A percentile compares a stretch with the other conserved stretches of the same genome.
Evolutionary conservation across 495 filamentous ascomycete genomes (phyloP).

Genomic region (Trichocladium antarcticum): DNA sequence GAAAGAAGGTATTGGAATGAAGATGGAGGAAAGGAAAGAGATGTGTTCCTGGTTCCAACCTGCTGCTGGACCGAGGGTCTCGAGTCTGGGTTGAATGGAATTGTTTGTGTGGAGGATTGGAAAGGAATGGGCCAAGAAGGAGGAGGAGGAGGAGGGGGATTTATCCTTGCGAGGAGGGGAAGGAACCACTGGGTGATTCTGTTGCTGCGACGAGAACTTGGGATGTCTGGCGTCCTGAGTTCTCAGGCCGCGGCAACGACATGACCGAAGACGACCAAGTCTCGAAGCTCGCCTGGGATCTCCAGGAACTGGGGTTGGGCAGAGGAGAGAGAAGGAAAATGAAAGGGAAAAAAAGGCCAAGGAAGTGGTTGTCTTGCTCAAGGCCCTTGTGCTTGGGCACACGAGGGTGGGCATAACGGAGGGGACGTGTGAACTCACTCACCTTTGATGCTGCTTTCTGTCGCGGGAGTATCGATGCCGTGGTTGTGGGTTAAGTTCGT

Average conservation of each 20-base stretch:
- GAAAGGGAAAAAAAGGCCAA: not conserved
- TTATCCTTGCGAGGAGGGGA: not conserved
- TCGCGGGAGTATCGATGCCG: not conserved
- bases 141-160: not conserved
- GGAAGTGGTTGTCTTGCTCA: not conserved
- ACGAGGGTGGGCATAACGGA: not conserved
- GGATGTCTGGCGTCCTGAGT: slow-evolving; percentile 2
- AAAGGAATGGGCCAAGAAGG: not conserved
- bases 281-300: too few relatives aligned
- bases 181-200: slow-evolving; percentile 2
- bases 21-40: too few relatives aligned
- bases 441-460: slow-evolving; percentile 1
- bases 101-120: not conserved
- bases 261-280: not conserved
- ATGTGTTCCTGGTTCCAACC: not conserved
- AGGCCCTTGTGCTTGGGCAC: not conserved
- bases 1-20: not conserved
- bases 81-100: not conserved
- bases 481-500: not conserved
- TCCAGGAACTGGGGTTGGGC: not conserved
- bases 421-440: not conserved
- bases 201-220: not conserved
- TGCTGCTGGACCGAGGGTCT: not conserved
- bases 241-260: slow-evolving; percentile 1
- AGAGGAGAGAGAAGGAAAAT: not conserved